Base-by-base conservation (phyloP, 2,329 filamentous ascomycete species). In the Penicillium sp. region DNA sequence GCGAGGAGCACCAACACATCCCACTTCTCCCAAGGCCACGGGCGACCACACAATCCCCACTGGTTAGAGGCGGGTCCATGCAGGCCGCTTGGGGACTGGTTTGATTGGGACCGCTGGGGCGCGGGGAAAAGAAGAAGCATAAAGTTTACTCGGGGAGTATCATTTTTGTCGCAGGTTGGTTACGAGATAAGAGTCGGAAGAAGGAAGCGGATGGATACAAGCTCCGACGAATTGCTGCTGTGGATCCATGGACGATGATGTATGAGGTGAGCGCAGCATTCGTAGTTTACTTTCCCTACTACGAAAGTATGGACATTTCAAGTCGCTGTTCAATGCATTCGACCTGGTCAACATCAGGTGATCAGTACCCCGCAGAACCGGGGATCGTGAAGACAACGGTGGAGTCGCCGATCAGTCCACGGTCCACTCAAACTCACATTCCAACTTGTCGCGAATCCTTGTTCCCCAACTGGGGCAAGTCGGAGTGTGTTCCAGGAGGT, bases 121-220 rank as follows among this genome's bases (percentile, higher is more conserved):
- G 14, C 22, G 26, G 13, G 30, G 35, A 14, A 30, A 13, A n/a
- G 11, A 32, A 41, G 31, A 46, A 50, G 42, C 39, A 45, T 43
- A 46, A 46, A 45, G 34, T 50, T 50, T 47, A 41, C 35, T 48
- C 42, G 49, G 45, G 45, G 47, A 34, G 45, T 51, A 52, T 44
- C 40, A 34, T 39, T n/a, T 34, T 25, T 20, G 16, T 33, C 27
- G 35, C 7, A 20, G 35, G 32, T 18, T 12, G 26, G 34, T 34
- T 13, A 33, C n/a, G 17, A 39, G 33, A 14, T 37, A 38, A 25
- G 27, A 22, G 33, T 33, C 37, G 34, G 23, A 14, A n/a, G 12
- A 12, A 38, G 22, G 15, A 7, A 14, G 3, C 16, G 23, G 17
- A 17, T 12, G 18, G 32, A 30, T 25, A 27, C 18, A 20, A 17